phyloP scores from a whole-genome alignment of 768 basidiomycete species.

The Calocybe cyanea region DNA sequence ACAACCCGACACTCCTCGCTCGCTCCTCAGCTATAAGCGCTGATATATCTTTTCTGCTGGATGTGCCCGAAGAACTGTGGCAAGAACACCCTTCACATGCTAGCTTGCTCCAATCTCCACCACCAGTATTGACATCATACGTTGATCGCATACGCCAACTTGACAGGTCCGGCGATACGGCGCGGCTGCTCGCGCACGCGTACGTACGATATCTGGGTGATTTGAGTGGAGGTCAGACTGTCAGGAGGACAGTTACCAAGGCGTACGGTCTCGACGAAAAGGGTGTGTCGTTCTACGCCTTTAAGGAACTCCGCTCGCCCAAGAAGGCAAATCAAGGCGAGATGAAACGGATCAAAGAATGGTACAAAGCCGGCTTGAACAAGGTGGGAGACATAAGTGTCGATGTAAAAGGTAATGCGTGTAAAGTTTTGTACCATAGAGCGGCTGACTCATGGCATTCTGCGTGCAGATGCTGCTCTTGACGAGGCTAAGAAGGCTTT shows the following conservation, averaged over 20 bases:
- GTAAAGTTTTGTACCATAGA: not conserved
- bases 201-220: conserved; percentile 86
- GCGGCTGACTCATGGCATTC: not conserved
- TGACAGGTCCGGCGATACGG: conserved; percentile 38
- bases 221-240: conserved; percentile 73
- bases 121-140: conserved; percentile 49
- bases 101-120: conserved; percentile 40
- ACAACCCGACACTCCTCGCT: conserved; percentile 66
- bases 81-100: conserved; percentile 50
- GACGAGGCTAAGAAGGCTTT: conserved; percentile 50
- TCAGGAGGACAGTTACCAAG: conserved; percentile 58
- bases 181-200: conserved; percentile 66
- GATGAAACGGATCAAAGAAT: conserved; percentile 71
- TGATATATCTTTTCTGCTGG: conserved; percentile 64
- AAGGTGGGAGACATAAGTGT: conserved; percentile 38
- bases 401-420: conserved; percentile 36
- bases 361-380: conserved; percentile 59
- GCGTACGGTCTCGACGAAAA: conserved; percentile 58
- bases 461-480: conserved; percentile 34
- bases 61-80: conserved; percentile 50
- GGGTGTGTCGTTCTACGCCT: conserved; percentile 68
- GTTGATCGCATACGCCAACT: conserved; percentile 49
- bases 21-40: conserved; percentile 56
- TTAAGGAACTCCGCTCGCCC: conserved; percentile 49
- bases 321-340: conserved; percentile 50